Evolutionary conservation across 2,329 filamentous ascomycete species (phyloP).

Genomic region (Fusarium sulawesiense): DNA sequence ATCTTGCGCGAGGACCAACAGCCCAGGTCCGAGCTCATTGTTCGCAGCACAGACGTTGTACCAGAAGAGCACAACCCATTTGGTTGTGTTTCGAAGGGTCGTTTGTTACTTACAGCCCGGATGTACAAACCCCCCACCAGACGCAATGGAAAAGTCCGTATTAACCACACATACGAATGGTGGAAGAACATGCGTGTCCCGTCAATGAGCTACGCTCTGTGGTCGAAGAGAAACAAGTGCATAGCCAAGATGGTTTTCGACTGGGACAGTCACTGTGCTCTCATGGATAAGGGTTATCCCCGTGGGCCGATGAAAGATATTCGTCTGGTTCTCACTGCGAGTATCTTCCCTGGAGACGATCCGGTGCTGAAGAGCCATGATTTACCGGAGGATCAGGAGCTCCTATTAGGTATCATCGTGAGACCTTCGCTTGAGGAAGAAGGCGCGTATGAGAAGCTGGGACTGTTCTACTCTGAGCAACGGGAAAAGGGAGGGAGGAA

Average conservation of each 20-base stretch:
- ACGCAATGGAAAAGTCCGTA: not conserved
- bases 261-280: not conserved
- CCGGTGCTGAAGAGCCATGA: not conserved
- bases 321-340: not conserved
- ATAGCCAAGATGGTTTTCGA: not conserved
- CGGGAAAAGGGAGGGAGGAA: not conserved
- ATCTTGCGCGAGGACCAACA: fast-evolving
- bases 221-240: not conserved
- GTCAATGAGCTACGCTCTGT: not conserved
- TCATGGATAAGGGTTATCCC: not conserved
- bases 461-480: not conserved
- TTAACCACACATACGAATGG: not conserved
- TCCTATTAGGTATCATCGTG: not conserved
- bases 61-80: not conserved
- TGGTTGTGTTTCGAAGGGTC: not conserved
- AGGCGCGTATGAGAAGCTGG: not conserved
- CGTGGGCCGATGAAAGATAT: fast-evolving
- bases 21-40: fast-evolving
- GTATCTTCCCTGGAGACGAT: not conserved
- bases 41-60: fast-evolving
- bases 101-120: not conserved
- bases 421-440: not conserved
- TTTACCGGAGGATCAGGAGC: not conserved
- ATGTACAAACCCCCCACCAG: fast-evolving
- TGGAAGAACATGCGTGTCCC: not conserved